Conservation (phyloP, 371 early-diverging fungal species). For the Dinochytrium kinnereticum region DNA sequence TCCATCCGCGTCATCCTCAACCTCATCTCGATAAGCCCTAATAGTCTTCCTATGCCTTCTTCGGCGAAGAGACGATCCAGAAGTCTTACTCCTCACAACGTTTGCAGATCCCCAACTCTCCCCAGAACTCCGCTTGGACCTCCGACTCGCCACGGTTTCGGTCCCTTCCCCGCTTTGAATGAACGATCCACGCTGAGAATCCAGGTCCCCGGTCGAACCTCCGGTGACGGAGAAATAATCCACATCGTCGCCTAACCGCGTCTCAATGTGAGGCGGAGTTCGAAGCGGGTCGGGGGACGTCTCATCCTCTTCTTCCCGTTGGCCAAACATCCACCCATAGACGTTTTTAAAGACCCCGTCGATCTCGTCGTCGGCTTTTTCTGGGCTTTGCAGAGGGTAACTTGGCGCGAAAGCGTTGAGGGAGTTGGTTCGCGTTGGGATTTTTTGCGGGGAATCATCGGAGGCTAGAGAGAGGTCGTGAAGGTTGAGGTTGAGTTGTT, state of each 20-base stretch:
- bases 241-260: not conserved
- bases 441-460: not conserved
- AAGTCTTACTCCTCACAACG: not conserved
- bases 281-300: not conserved
- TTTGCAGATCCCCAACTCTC: not conserved
- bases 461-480: not conserved
- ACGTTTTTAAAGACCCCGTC: not conserved
- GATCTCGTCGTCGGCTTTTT: too few species aligned
- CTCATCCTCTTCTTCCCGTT: not conserved
- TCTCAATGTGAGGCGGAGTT: not conserved
- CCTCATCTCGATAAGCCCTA: not conserved
- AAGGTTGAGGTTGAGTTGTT: not conserved
- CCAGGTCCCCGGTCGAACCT: not conserved
- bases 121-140: not conserved
- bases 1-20: not conserved
- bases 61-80: not conserved
- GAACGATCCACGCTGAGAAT: not conserved
- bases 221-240: not conserved
- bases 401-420: not conserved
- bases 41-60: not conserved
- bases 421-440: not conserved
- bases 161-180: slow-evolving; percentile 8
- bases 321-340: not conserved
- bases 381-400: not conserved
- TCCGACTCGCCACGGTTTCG: not conserved